Evolutionary conservation across 2,329 filamentous ascomycete species (phyloP), one percentile per base, ranked within the genome.

Genomic region (Byssothecium circinans): DNA sequence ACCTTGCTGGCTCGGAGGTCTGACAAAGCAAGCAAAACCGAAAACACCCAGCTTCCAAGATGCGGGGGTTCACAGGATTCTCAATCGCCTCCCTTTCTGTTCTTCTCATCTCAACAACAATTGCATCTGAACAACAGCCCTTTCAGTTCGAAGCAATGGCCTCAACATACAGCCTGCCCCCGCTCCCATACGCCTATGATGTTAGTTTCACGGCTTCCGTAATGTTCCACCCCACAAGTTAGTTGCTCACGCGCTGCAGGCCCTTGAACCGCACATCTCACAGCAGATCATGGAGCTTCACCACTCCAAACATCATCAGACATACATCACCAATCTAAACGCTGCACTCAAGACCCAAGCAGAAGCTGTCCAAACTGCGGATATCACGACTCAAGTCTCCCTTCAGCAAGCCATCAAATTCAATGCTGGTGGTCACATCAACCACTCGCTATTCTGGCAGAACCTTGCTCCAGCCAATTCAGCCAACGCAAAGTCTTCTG

Each of bases 381-480:
- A 89, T 57, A 78, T 88, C 44, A 75, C 81, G 4, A 74, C 78
- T 3, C 85, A 89, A 58, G 81, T 90, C 46, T 74, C 81, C 15
- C 79, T 89, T n/a, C 85, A 87, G 60, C 75, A 79, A 15, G 81
- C 81, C 52, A 84, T 95, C 75, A 88, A 87, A 64, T 96, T 95
- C 81, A 89, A 95, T 70, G 91, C 87, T 40, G 91, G 91, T 35
- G 91, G 91, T 6, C 91, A 96, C 77, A 86, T 95, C 74, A 96
- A 96, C 77, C 91, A 96, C 78, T 85, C 84, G 0, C 83, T 96
- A 29, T 96, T 96, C 79, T 96, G 91, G 91, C 84, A 88, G 74
- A 91, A 90, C 71, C 80, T 95, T 15, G 73, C 82, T 0, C 87
- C 88, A 0, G 73, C 83, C 0, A 76, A 74, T 15, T 83, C 80